phyloP scores from a whole-genome alignment of 768 basidiomycete genomes.

The Dioszegia hungarica region DNA sequence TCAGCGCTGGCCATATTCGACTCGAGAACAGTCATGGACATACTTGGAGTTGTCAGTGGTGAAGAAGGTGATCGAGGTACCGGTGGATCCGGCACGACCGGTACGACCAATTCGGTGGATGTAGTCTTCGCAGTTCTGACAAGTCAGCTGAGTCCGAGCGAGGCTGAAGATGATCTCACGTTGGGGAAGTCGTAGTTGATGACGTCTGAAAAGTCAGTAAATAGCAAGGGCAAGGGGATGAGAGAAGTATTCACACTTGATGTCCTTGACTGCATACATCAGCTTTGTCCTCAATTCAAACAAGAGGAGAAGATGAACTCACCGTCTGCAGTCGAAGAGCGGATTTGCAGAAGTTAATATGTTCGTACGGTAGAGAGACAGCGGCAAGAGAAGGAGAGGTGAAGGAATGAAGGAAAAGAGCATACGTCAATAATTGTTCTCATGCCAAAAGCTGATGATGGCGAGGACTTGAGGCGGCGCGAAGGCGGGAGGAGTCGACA shows the following conservation, averaged over 20 bases:
- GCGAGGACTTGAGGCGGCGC: conserved; percentile 3
- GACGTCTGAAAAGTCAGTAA: conserved; percentile 10
- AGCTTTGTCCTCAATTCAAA: background rate
- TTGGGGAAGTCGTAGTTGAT: conserved; percentile 83
- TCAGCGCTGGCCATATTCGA: background rate
- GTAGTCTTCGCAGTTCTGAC: conserved; percentile 83
- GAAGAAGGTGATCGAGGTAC: conserved; percentile 91
- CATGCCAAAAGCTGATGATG: conserved; percentile 44
- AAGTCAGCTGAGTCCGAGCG: background rate
- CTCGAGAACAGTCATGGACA: background rate
- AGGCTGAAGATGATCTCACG: conserved; percentile 15
- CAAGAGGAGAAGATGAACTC: background rate
- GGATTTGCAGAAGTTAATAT: conserved; percentile 1
- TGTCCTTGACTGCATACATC: conserved; percentile 16
- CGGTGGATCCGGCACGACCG: conserved; percentile 77
- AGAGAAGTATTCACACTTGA: conserved; percentile 10
- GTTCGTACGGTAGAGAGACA: background rate
- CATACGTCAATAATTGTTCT: conserved; percentile 51
- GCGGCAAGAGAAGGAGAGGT: background rate
- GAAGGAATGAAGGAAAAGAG: conserved; percentile 8
- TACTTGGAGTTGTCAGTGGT: conserved; percentile 93
- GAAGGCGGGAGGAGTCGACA: conserved; percentile 6
- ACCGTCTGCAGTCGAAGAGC: conserved; percentile 9
- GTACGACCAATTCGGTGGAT: conserved; percentile 80
- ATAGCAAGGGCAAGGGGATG: background rate